Percentiles rank a stretch among this genome's conserved stretches.
These are phyloP conservation scores for Plasmodium gallinaceum DNA, from an alignment of 169 alveolate species.

Conservation along the genomic window DNA sequence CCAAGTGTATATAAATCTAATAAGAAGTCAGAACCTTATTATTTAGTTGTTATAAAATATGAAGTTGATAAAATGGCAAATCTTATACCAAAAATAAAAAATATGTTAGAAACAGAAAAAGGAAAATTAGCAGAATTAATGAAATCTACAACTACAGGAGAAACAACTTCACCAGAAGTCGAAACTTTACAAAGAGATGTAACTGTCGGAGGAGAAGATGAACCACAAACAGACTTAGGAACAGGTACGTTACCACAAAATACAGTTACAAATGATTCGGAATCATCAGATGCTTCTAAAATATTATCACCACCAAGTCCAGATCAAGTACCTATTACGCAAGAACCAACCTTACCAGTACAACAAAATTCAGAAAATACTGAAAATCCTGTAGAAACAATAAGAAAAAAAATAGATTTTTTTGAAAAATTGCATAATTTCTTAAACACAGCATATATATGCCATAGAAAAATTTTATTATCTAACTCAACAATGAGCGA, in stretches of 20 bases:
- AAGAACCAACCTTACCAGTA: neutral
- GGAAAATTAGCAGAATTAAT: neutral
- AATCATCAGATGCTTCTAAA: neutral
- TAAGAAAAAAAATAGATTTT: constrained; percentile 9
- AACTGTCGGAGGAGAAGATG: neutral
- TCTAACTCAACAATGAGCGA: constrained; percentile 18
- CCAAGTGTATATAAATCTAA: constrained; percentile 16
- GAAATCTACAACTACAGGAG: neutral
- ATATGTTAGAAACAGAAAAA: constrained; percentile 21
- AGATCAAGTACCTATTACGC: neutral
- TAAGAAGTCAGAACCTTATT: constrained; percentile 31
- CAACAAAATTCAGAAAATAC: neutral
- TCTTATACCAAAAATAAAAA: constrained; percentile 35
- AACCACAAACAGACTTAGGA: neutral
- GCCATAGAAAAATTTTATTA: constrained; percentile 37
- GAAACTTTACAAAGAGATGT: neutral
- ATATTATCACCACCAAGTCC: neutral
- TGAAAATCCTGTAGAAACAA: neutral
- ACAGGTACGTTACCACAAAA: constrained; percentile 3
- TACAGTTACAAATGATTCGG: neutral
- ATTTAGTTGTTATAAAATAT: constrained; percentile 33
- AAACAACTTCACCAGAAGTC: neutral
- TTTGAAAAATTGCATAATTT: constrained; percentile 33
- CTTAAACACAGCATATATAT: constrained; percentile 20
- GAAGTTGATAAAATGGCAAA: constrained; percentile 40